Percentiles rank a stretch among this genome's conserved stretches.
Conservation (phyloP, 495 filamentous ascomycete genomes). For the Platismatia glauca region DNA sequence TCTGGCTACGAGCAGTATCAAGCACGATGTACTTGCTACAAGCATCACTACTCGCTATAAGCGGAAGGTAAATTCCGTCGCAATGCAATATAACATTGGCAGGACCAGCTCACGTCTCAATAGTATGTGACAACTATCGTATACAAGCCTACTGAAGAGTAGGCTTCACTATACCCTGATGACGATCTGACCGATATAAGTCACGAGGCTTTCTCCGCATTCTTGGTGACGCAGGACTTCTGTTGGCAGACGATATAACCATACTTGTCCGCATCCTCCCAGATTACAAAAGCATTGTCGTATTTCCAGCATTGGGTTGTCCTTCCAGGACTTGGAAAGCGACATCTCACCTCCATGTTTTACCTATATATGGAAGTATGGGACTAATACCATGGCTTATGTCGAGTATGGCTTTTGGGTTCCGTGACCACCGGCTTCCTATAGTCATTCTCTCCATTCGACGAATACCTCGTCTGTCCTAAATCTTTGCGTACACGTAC, state of each 20-base stretch:
- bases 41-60: conserved; percentile 95
- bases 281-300: not conserved
- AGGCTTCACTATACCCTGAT: conserved; percentile 11
- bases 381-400: not conserved
- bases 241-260: not conserved
- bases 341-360: not conserved
- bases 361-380: not conserved
- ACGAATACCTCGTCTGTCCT: conserved; percentile 91
- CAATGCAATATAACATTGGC: not conserved
- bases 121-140: conserved; percentile 97
- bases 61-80: conserved; percentile 60
- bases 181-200: not conserved
- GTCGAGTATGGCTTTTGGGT: not conserved
- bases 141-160: conserved; percentile 72
- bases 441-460: conserved; percentile 67
- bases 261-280: not conserved
- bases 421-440: not conserved
- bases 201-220: not conserved
- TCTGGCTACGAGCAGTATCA: conserved; percentile 96
- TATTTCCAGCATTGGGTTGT: not conserved
- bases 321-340: not conserved
- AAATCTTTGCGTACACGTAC: conserved; percentile 87
- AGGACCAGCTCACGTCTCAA: conserved; percentile 19
- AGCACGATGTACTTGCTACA: conserved; percentile 89
- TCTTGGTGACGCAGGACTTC: not conserved